A percentile compares a stretch with the other conserved stretches of the same genome.
Conservation (phyloP, 805 yeast genomes). For the Pichia thaimueangensis region DNA sequence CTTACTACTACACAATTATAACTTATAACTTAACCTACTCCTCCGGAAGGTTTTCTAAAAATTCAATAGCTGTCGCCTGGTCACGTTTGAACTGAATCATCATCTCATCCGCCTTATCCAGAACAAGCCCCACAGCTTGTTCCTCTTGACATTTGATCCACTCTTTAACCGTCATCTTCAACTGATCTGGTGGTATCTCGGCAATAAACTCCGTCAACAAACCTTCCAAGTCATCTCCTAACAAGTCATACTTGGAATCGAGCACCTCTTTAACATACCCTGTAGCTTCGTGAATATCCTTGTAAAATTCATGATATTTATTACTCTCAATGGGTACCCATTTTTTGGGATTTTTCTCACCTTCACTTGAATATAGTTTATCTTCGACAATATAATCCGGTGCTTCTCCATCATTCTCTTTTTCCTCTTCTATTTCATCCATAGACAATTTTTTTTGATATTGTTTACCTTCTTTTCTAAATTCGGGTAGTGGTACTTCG, state of each 20-base stretch:
- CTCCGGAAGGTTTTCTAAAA: conserved; percentile 33
- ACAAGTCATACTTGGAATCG: conserved; percentile 30
- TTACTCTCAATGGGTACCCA: conserved; percentile 29
- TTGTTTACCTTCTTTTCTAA: neutral
- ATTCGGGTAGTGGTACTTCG: too few species aligned
- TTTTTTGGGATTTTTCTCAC: conserved; percentile 1
- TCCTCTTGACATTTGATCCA: conserved; percentile 59
- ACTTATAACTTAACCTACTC: conserved; percentile 5
- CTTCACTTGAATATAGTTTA: neutral
- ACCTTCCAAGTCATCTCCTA: conserved; percentile 62
- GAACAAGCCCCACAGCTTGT: conserved; percentile 44
- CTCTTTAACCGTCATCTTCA: conserved; percentile 60
- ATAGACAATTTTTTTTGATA: neutral
- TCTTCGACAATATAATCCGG: too few species aligned
- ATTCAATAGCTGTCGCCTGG: conserved; percentile 43
- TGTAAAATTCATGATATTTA: conserved; percentile 20
- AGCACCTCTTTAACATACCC: conserved; percentile 22
- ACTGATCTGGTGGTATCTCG: conserved; percentile 63
- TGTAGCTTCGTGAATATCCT: conserved; percentile 30
- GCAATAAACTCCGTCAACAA: conserved; percentile 55
- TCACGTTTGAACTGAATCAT: conserved; percentile 42
- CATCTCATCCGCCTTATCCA: conserved; percentile 41
- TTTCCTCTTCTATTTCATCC: neutral
- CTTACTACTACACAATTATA: neutral
- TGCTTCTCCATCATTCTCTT: too few species aligned